Evolutionary conservation across 2,329 filamentous ascomycete genomes (phyloP), one percentile per base, ranked within the genome.

Genomic region (Apiospora pterosperma): DNA sequence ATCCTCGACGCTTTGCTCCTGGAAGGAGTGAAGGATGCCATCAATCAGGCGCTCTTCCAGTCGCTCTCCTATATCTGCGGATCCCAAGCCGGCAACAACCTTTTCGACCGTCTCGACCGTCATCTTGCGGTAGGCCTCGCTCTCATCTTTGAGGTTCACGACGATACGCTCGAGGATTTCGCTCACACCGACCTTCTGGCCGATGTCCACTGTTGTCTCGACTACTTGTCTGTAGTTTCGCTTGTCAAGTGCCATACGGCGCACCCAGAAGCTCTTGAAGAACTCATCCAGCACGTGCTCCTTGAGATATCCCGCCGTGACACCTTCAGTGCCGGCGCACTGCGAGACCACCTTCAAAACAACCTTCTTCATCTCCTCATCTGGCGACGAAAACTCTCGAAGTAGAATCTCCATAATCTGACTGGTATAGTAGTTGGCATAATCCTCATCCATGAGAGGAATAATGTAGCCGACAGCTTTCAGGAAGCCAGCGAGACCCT

Each of bases 361-460:
- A 1, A 99, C 96, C 82, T 99, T 99, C 81, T 98, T 99, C 96
- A 99, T 99, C 79, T 99, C 96, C 78, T 99, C 96, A 70, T 99
- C 96, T 0, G 96, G 96, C 0, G 95, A 97, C 7, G 93, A 92
- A 74, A 99, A 99, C 76, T 99, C 96, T 72, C 96, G 89, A 36
- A 98, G 87, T 16, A 99, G 82, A 73, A 98, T 98, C 78, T 98
- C 96, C 95, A 99, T 98, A 73, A 99, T 97, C 78, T 99, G 94
- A 70, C 90, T 92, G 10, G 96, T 98, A 75, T 99, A 99, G 81
- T 99, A 99, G 76, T 97, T 98, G 79, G 96, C 95, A 77, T 97
- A 98, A 75, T 99, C 96, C 79, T 99, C 96, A 80, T 99, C 96
- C 96, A 99, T 99, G 62, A 99, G 86, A 5, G 96, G 96, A 68